Percentiles rank a stretch among this genome's conserved stretches.
phyloP scores from a whole-genome alignment of 1,284 basidiomycete genomes.

The Ganoderma lingzhi region DNA sequence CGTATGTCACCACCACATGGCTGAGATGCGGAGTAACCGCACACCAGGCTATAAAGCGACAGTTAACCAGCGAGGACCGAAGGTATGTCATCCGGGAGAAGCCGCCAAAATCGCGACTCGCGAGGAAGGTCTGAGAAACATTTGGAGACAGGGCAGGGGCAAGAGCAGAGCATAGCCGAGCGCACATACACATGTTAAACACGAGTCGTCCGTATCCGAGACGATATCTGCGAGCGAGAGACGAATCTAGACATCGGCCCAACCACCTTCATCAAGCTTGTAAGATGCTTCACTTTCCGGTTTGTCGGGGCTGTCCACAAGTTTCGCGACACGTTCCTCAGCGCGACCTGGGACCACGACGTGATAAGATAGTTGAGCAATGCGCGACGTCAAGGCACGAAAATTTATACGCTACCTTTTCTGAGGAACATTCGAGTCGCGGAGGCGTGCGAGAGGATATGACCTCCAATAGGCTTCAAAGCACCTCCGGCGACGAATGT shows the following conservation, averaged over 20 bases:
- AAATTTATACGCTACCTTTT: constrained; percentile 66
- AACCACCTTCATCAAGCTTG: constrained; percentile 87
- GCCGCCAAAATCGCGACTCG: background rate
- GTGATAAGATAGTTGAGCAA: background rate
- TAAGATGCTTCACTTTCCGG: constrained; percentile 94
- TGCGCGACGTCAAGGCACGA: background rate
- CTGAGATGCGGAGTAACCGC: background rate
- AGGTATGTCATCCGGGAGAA: background rate
- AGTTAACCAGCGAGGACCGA: background rate
- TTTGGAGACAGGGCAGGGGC: background rate
- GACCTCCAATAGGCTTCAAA: constrained; percentile 88
- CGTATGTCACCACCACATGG: background rate
- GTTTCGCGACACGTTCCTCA: constrained; percentile 94
- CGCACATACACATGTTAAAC: background rate
- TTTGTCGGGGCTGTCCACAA: constrained; percentile 92
- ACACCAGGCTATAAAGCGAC: background rate
- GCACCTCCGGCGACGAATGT: constrained; percentile 92
- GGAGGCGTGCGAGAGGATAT: constrained; percentile 88
- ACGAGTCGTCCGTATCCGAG: background rate
- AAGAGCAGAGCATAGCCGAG: background rate
- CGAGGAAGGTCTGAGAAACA: background rate
- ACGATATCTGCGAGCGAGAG: background rate
- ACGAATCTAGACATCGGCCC: constrained; percentile 66
- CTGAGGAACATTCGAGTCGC: constrained; percentile 85
- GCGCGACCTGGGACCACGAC: constrained; percentile 73